phyloP scores from a whole-genome alignment of 176 grass and related monocot species.

The Phoenix roebelenii region DNA sequence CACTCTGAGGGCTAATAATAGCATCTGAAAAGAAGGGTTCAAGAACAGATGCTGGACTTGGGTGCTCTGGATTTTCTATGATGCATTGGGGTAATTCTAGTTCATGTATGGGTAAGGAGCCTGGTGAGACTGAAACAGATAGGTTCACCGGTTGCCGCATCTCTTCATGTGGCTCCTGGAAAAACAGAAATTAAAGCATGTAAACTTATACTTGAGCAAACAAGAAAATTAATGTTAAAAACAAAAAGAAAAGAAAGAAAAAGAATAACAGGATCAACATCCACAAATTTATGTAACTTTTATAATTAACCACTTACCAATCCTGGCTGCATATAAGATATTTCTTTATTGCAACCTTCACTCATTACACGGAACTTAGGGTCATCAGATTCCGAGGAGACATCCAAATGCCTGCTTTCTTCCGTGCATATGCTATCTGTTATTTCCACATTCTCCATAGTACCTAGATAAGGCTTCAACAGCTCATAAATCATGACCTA shows the following conservation, averaged over 20 bases:
- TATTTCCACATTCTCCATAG: slow-evolving; percentile 11
- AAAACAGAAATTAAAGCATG: no score
- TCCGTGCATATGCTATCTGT: slow-evolving; percentile 15
- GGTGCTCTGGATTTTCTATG: slow-evolving; percentile 35
- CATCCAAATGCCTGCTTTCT: slow-evolving; percentile 17
- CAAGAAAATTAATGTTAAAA: background rate
- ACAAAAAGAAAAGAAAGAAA: background rate
- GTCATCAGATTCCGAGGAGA: slow-evolving; percentile 3
- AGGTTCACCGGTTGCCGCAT: slow-evolving; percentile 30
- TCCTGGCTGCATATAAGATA: background rate
- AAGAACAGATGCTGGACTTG: slow-evolving; percentile 50
- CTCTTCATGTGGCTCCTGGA: slow-evolving; percentile 3
- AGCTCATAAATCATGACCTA: background rate
- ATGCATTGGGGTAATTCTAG: slow-evolving; percentile 11
- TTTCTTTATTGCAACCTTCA: slow-evolving; percentile 18
- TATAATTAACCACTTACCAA: slow-evolving; percentile 26
- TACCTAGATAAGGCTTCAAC: slow-evolving; percentile 11
- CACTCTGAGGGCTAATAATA: slow-evolving; percentile 26
- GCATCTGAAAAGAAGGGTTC: slow-evolving; percentile 31
- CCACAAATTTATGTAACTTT: no score
- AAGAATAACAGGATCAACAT: no score
- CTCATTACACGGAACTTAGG: background rate
- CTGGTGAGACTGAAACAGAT: slow-evolving; percentile 27
- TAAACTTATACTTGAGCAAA: background rate
- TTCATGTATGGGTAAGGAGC: background rate